Base-by-base conservation (phyloP, 495 filamentous ascomycete genomes). In the Hypoxylon crocopeplum region DNA sequence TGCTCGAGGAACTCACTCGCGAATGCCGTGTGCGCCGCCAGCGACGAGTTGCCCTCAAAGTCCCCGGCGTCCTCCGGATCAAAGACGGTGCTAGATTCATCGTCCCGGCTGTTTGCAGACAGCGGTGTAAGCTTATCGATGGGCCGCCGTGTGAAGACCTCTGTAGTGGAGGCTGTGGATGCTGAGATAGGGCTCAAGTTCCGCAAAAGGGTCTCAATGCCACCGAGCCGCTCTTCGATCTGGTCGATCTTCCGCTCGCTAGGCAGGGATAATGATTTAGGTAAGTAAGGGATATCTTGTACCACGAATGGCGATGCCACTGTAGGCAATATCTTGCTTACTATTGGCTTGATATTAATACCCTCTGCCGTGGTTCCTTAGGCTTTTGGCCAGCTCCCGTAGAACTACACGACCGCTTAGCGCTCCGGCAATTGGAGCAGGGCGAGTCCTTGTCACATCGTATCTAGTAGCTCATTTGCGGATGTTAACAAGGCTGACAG, bases 271-370 rank as follows among this genome's bases (percentile, higher is more conserved):
- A 5, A 19, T 4, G 7, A 17, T 7, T 5, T 5, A 5, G 4
- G 34, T 8, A 17, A 16, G 34, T 8, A 7, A 19, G 8, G 2
- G 34, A n/a, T 17, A 16, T 13, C 15, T 16, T 38, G 2, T 8
- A 27, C 3, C 24, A 3, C 24, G 24, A n/a, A n/a, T n/a, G n/a
- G n/a, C n/a, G n/a, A n/a, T 20, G 7, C 12, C n/a, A 44, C 21
- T 21, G 7, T 24, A 52, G 15, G 10, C 30, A 7, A 15, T 38
- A 25, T 21, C 3, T 3, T 41, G 54, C 77, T 68, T 77, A 88
- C 86, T 89, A 89, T 76, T 88, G 83, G 57, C 82, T 82, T 2
- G 86, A 88, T 50, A 89, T 88, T 36, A 88, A 69, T 6, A 89
- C 83, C 24, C 86, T 75, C 60, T 86, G 84, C 12, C 83, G 77